Evolutionary conservation across 371 early-diverging fungal genomes (phyloP).

Genomic region (Saksenaea oblongispora): DNA sequence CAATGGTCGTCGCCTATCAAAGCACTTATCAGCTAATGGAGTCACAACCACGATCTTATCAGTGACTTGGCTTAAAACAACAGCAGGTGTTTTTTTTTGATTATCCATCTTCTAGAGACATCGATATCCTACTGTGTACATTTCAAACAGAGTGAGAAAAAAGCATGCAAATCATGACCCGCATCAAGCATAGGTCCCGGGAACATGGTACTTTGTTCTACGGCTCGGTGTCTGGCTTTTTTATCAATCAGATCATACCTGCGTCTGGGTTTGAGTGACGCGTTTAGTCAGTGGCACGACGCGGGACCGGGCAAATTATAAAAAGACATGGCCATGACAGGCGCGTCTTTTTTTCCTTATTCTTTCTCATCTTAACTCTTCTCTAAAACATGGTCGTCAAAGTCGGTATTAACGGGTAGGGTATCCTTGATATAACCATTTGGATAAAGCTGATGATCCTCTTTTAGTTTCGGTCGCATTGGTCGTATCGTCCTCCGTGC

Average conservation of each 20-base stretch:
- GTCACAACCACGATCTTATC: conserved; percentile 4
- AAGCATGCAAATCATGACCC: background rate
- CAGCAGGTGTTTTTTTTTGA: background rate
- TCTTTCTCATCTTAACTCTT: conserved; percentile 10
- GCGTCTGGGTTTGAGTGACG: conserved; percentile 1
- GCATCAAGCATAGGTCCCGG: background rate
- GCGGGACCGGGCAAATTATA: conserved; percentile 17
- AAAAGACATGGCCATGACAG: conserved; percentile 6
- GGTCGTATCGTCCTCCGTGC: conserved; percentile 98
- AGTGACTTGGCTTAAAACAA: background rate
- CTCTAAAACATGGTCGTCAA: conserved; percentile 52
- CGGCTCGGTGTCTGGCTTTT: background rate
- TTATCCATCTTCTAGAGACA: background rate
- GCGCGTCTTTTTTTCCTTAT: conserved; percentile 8
- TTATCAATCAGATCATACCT: conserved; percentile 11
- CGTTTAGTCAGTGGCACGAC: conserved; percentile 4
- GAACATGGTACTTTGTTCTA: background rate
- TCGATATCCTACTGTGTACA: background rate
- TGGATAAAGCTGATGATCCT: background rate
- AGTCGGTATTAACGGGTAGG: conserved; percentile 96
- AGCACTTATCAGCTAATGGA: conserved; percentile 1
- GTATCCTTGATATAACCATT: conserved; percentile 13
- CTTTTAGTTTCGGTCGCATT: conserved; percentile 90
- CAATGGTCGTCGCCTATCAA: background rate
- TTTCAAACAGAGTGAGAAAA: background rate